Evolutionary conservation across 2,329 filamentous ascomycete genomes (phyloP).

Genomic region (Talaromyces amestolkiae): DNA sequence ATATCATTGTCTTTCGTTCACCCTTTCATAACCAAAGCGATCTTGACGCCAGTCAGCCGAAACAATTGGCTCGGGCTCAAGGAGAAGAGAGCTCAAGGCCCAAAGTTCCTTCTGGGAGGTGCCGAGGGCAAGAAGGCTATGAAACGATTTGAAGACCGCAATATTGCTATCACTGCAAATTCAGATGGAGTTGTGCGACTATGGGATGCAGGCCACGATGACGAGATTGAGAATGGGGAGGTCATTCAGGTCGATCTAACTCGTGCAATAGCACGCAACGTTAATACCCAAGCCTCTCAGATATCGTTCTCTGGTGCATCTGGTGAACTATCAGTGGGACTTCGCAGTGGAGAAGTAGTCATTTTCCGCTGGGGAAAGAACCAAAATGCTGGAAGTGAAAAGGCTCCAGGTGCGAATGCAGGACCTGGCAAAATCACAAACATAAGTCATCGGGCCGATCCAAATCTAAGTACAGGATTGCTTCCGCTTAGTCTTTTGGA

Average conservation of each 20-base stretch:
- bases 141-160: slow-evolving; percentile 77
- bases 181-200: slow-evolving; percentile 87
- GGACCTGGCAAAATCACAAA: slow-evolving; percentile 71
- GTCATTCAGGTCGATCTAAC: slow-evolving; percentile 84
- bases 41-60: slow-evolving; percentile 71
- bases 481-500: slow-evolving; percentile 78
- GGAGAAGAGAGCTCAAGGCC: slow-evolving; percentile 78
- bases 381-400: slow-evolving; percentile 64
- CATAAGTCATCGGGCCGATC: slow-evolving; percentile 71
- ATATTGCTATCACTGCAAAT: slow-evolving; percentile 81
- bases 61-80: slow-evolving; percentile 84
- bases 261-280: slow-evolving; percentile 73
- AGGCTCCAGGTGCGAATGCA: slow-evolving; percentile 52
- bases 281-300: slow-evolving; percentile 72
- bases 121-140: slow-evolving; percentile 67
- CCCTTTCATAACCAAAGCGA: slow-evolving; percentile 75
- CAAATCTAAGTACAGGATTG: slow-evolving; percentile 71
- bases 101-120: slow-evolving; percentile 74
- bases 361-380: slow-evolving; percentile 89
- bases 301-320: slow-evolving; percentile 78
- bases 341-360: slow-evolving; percentile 77
- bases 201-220: slow-evolving; percentile 88
- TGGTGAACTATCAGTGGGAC: slow-evolving; percentile 80
- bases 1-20: slow-evolving; percentile 84
- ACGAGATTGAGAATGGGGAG: slow-evolving; percentile 84